Evolutionary conservation across 129 eudicot genomes (phyloP).

Genomic region (Flaveria robusta): DNA sequence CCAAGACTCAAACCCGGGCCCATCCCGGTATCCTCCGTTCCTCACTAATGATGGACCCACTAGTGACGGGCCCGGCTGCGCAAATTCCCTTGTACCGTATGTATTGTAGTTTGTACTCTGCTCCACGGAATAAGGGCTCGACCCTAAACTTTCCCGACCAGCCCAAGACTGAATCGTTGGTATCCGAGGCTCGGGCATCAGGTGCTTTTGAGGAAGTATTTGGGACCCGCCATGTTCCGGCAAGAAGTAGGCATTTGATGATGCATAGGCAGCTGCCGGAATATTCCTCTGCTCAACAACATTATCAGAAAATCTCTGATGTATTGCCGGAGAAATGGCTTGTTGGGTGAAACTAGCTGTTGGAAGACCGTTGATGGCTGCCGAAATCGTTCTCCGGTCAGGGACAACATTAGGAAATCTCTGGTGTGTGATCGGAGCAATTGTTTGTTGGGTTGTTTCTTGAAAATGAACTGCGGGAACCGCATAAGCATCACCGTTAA

Average conservation of each 20-base stretch:
- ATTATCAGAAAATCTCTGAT: conserved; percentile 24
- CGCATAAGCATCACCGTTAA: conserved; percentile 37
- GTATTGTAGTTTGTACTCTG: conserved; percentile 39
- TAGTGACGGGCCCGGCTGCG: conserved; percentile 21
- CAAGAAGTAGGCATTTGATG: conserved; percentile 5
- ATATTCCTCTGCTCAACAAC: conserved; percentile 32
- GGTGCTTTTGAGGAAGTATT: conserved; percentile 25
- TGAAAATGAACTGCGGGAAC: conserved; percentile 34
- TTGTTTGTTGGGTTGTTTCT: conserved; percentile 30
- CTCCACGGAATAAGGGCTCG: conserved; percentile 34
- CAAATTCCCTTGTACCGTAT: conserved; percentile 30
- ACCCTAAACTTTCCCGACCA: conserved; percentile 36
- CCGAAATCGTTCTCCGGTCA: conserved; percentile 25
- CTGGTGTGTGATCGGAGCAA: conserved; percentile 30
- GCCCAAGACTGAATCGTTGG: conserved; percentile 37
- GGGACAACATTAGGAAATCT: conserved; percentile 10
- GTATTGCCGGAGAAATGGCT: conserved; percentile 11
- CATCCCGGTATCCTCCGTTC: conserved; percentile 36
- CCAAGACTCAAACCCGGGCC: conserved; percentile 57
- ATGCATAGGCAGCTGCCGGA: conserved; percentile 23
- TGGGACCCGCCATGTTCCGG: conserved; percentile 27
- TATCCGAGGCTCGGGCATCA: conserved; percentile 31
- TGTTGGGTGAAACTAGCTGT: conserved; percentile 22
- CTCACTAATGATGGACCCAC: conserved; percentile 44
- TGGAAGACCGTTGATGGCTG: background rate